Base-by-base conservation (phyloP, 1,284 basidiomycete genomes). In the Papiliotrema laurentii region DNA sequence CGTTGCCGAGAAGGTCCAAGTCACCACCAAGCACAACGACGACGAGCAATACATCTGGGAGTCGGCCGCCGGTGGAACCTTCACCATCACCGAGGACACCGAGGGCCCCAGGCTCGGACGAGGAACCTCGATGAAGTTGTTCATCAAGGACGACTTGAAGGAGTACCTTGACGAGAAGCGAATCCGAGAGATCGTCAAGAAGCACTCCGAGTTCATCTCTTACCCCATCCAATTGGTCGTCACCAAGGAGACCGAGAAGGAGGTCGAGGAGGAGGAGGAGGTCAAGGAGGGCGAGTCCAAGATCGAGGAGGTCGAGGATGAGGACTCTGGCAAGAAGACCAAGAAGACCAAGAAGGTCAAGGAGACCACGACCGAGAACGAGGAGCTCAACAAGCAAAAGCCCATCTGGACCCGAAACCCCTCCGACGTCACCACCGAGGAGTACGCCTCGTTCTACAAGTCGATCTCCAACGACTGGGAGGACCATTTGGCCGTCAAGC, bases 41-140 rank as follows among this genome's bases (percentile, higher is more conserved):
- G 94, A 98, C 75, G 96, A 98, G 79, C 94, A 99, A 79, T 97
- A 98, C 82, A 93, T 97, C 76, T 98, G 96, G 96, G 94, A 97
- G 82, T 97, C 94, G 19, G 87, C 96, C 58, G 94, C 96, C 40
- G 96, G 94, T 72, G 96, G 96, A 56, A 98, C 96, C 49, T 99
- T 98, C 81, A 98, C 94, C 73, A 97, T 99, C 78, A 96, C 92
- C 53, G 87, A 80, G 57, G 96, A 98, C 77, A 89, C 84, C 53
- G 77, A 84, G 71, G 93, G 93, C 79, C 84, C 87, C 38, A 81
- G 87, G 59, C 82, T 99, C 54, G 91, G 89, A 59, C 94, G 96
- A 72, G 96, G 94, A 78, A 88, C 89, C 51, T 89, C 94, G 77
- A 83, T 98, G 73, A 89, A 89, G 65, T 85, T 99, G 59, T 91